Conservation (phyloP, 1,284 basidiomycete genomes). For the Sporisorium graminicola region DNA sequence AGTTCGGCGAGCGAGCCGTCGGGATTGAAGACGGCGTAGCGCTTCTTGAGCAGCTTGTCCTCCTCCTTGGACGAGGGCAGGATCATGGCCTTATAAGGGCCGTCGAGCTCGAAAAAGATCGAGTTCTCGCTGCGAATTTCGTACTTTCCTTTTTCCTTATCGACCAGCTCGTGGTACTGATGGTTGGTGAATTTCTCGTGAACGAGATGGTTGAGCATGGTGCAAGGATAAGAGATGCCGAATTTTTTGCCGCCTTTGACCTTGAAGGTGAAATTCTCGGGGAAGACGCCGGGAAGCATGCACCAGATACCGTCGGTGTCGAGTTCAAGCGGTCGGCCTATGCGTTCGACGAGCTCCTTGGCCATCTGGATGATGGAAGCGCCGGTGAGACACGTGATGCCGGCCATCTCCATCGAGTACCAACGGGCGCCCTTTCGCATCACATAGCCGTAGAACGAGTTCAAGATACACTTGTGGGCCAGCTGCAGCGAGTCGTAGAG, state of each 20-base stretch:
- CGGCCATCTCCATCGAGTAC: conserved; percentile 99
- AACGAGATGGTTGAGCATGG: conserved; percentile 99
- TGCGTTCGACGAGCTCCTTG: conserved; percentile 92
- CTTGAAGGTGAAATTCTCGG: conserved; percentile 97
- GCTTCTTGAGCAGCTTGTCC: conserved; percentile 98
- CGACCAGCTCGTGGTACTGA: conserved; percentile 91
- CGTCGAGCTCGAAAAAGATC: conserved; percentile 99
- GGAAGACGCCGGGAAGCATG: conserved; percentile 98
- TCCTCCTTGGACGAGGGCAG: conserved; percentile 99
- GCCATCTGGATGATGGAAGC: conserved; percentile 99
- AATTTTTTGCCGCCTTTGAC: conserved; percentile 88
- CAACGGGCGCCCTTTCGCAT: conserved; percentile 99
- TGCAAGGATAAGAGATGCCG: conserved; percentile 96
- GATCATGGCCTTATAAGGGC: conserved; percentile 99
- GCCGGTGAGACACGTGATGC: conserved; percentile 98
- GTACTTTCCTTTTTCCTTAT: conserved; percentile 86
- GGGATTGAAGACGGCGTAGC: conserved; percentile 99
- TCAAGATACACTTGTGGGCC: conserved; percentile 99
- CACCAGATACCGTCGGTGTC: conserved; percentile 99
- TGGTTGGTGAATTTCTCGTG: conserved; percentile 96
- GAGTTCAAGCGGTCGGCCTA: conserved; percentile 94
- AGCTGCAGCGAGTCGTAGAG: conserved; percentile 99
- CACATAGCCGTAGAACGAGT: conserved; percentile 99
- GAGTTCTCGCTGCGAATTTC: conserved; percentile 93
- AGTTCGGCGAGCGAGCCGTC: conserved; percentile 96